Base-by-base conservation (phyloP, 805 yeast genomes). In the Millerozyma miso region DNA sequence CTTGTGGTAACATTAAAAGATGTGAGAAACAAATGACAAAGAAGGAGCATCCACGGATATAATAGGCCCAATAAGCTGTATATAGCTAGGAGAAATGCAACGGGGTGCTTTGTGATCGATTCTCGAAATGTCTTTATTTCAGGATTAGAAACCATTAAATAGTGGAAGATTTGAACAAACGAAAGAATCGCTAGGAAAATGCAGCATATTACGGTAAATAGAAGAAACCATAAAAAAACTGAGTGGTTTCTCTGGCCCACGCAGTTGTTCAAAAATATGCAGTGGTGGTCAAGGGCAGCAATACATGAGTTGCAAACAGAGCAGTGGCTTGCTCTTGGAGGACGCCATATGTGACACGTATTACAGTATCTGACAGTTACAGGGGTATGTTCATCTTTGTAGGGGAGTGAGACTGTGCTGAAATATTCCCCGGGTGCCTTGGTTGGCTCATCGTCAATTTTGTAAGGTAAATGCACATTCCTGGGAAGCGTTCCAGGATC, bases 401-500 rank as follows among this genome's bases (percentile, higher is more conserved):
- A 67, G 0, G 88, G 87, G 7, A 83, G 53, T 1, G 71, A 58
- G 1, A 80, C 69, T 8, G 62, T 54, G 50, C 71, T 74, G 48
- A 69, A 69, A 51, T 83, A 83, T 48, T 83, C 90, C 4, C 66
- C 69, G 0, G 91, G 90, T n/a, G 60, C 54, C 23, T 54, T 52
- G 17, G 35, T 38, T 2, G 31, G 35, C 4, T 16, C 33, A 2
- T 26, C 17, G 23, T 19, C 26, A 38, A 37, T 38, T 13, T 42
- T 46, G 26, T 35, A 33, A 0, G 76, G 74, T 26, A 80, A 18
- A 52, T 87, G 93, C 3, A 83, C 58, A 59, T 84, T 83, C 45
- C 81, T 63, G 0, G 95, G 90, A 8, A 84, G 53, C 3, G 74
- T 59, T 0, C 95, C 95, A 0, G 95, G 87, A 51, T 87, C 95